Evolutionary conservation across 306 rosid species (phyloP), one percentile per base, ranked within the genome.

Genomic region (Citrullus amarus): DNA sequence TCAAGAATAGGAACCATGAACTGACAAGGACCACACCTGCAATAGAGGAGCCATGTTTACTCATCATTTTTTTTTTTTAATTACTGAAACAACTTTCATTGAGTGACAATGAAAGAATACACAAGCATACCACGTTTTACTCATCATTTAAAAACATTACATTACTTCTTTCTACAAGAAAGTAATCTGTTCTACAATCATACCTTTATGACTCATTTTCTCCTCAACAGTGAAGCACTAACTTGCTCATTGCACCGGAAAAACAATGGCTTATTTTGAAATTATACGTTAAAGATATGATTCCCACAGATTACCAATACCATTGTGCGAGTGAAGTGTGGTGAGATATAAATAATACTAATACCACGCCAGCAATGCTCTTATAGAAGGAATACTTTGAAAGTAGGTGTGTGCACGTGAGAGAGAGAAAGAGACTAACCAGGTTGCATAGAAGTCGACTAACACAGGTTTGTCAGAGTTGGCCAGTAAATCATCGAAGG

Each of bases 11-110:
- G 97, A 79, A 80, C 93, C 98, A 95, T 95, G 66, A 87, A 91
- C 72, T 95, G 98, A 87, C 98, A 95, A 73, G 98, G 98, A 82
- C 98, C 98, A 55, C 98, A 95, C 98, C 98, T 95, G 89, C 22
- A 78, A 82, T 80, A 46, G 76, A 76, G 32, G 39, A 75, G 53
- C 59, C 46, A 32, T 10, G 51, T 66, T 82, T 82, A 82, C 76
- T 83, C 80, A 36, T 58, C 58, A 12, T 39, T 70, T 60, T 10
- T 44, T 0, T 44, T 44, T 8, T 43, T 1, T 0, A 6, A 43
- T 48, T 12, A 48, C 0, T 48, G 54, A 48, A 48, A 48, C 54
- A 10, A 46, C 51, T 46, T 10, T 46, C 54, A 12, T 48, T 48
- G 54, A 48, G 17, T 48, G 13, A 48, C 12, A 48, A 13, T 48